A percentile compares a stretch with the other conserved stretches of the same genome.
Evolutionary conservation across 345 rosid genomes (phyloP).

Genomic region (Limnanthes douglasii): DNA sequence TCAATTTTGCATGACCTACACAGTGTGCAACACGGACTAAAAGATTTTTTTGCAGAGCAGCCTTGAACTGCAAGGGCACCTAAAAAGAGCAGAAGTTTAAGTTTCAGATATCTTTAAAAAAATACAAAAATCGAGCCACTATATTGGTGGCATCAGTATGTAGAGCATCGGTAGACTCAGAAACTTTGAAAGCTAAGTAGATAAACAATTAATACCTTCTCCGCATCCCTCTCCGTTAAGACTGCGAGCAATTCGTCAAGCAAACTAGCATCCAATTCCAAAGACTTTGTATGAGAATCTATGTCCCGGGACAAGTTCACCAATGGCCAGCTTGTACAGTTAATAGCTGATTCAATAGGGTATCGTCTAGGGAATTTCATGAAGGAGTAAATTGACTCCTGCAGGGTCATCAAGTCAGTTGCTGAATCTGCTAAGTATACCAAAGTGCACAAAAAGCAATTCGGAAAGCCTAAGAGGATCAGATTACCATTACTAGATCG

Average conservation of each 20-base stretch:
- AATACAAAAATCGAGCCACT: no score
- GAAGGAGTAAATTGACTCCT: slow-evolving; percentile 59
- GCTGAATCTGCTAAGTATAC: slow-evolving; percentile 2
- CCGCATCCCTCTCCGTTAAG: slow-evolving; percentile 21
- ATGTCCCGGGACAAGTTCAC: slow-evolving; percentile 20
- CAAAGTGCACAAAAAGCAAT: slow-evolving; percentile 1
- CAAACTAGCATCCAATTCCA: slow-evolving; percentile 26
- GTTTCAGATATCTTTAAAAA: no score
- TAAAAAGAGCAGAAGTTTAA: slow-evolving; percentile 16
- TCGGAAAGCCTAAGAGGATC: slow-evolving; percentile 6
- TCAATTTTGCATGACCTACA: slow-evolving; percentile 35
- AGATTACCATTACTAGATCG: slow-evolving; percentile 43
- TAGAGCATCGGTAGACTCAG: no score
- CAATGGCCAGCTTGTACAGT: slow-evolving; percentile 12
- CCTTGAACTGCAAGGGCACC: slow-evolving; percentile 45
- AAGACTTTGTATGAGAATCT: slow-evolving; percentile 24
- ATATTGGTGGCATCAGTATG: no score
- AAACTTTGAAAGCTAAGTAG: slow-evolving; percentile 1
- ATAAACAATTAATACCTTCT: slow-evolving; percentile 18
- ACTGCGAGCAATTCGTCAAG: slow-evolving; percentile 51
- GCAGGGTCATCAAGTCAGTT: slow-evolving; percentile 15
- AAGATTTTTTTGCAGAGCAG: slow-evolving; percentile 36
- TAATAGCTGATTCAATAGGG: slow-evolving; percentile 13
- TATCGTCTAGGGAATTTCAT: slow-evolving; percentile 68
- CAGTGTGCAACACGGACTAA: slow-evolving; percentile 48